Conservation (phyloP, 371 early-diverging fungal genomes). For the Mucor indicus region DNA sequence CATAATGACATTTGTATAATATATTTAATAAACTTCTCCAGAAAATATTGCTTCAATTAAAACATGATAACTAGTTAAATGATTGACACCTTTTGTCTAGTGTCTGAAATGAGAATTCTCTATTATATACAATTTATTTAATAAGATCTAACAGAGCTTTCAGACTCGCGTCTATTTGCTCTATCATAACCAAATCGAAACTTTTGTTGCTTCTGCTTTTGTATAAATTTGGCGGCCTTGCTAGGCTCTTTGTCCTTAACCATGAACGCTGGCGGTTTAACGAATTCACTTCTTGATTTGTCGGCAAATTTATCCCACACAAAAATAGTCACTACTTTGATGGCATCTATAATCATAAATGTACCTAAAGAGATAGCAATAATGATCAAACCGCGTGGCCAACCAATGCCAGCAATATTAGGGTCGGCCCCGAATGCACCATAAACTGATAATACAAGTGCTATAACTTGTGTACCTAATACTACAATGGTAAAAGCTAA, state of each 20-base stretch:
- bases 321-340: slow-evolving; percentile 77
- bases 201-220: slow-evolving; percentile 17
- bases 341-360: slow-evolving; percentile 76
- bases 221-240: slow-evolving; percentile 17
- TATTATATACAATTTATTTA: too few relatives aligned
- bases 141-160: slow-evolving; percentile 30
- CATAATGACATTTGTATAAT: background rate
- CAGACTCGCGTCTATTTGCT: slow-evolving; percentile 31
- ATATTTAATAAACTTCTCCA: too few relatives aligned
- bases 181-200: slow-evolving; percentile 36
- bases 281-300: background rate
- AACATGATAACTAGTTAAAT: too few relatives aligned
- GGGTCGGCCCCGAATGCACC: slow-evolving; percentile 44
- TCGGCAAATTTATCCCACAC: slow-evolving; percentile 54
- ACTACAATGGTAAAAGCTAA: slow-evolving; percentile 77
- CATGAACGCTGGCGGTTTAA: slow-evolving; percentile 5
- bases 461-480: slow-evolving; percentile 89
- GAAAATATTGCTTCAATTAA: background rate
- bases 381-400: slow-evolving; percentile 57
- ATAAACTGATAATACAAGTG: slow-evolving; percentile 82
- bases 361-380: slow-evolving; percentile 67
- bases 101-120: too few relatives aligned
- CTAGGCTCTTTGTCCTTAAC: slow-evolving; percentile 9
- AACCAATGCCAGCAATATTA: slow-evolving; percentile 48
- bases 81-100: too few relatives aligned